These are phyloP conservation scores for Quercus lobata DNA, from an alignment of 331 rosid species.

Conservation along the genomic window DNA sequence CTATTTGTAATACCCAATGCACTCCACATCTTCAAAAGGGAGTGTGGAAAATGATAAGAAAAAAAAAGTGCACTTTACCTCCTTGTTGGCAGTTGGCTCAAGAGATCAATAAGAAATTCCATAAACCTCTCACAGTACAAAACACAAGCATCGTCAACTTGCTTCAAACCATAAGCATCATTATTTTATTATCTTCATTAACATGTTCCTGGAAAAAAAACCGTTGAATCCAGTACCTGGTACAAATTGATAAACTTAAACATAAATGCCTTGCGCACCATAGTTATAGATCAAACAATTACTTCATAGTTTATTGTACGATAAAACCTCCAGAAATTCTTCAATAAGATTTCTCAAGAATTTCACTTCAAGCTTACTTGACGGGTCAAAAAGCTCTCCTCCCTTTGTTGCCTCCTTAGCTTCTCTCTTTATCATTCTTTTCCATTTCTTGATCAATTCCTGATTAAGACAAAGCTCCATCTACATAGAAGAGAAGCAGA, in stretches of 20 bases:
- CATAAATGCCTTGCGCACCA: not conserved
- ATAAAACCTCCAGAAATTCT: constrained; percentile 82
- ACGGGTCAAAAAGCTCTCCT: constrained; percentile 56
- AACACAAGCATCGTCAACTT: constrained; percentile 74
- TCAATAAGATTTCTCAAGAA: constrained; percentile 77
- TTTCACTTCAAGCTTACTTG: constrained; percentile 62
- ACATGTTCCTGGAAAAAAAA: constrained; percentile 40
- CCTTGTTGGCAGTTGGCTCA: constrained; percentile 95
- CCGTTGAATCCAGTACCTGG: constrained; percentile 72
- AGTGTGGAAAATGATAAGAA: not conserved
- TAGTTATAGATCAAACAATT: not conserved
- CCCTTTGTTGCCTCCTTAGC: constrained; percentile 63
- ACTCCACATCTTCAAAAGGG: not conserved
- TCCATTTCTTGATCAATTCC: constrained; percentile 90
- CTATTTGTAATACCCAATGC: too few species aligned
- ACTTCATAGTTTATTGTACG: constrained; percentile 9
- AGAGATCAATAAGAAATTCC: constrained; percentile 95
- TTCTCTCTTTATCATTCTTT: constrained; percentile 71
- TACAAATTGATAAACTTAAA: constrained; percentile 16
- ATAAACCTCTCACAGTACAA: constrained; percentile 96
- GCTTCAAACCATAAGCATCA: constrained; percentile 35
- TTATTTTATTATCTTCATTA: constrained; percentile 34
- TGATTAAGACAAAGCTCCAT: constrained; percentile 91
- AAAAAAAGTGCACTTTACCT: constrained; percentile 43
- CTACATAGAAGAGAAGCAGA: constrained; percentile 35